These are phyloP conservation scores for Leccinellum albellum DNA, from an alignment of 768 basidiomycete species.

Conservation along the genomic window DNA sequence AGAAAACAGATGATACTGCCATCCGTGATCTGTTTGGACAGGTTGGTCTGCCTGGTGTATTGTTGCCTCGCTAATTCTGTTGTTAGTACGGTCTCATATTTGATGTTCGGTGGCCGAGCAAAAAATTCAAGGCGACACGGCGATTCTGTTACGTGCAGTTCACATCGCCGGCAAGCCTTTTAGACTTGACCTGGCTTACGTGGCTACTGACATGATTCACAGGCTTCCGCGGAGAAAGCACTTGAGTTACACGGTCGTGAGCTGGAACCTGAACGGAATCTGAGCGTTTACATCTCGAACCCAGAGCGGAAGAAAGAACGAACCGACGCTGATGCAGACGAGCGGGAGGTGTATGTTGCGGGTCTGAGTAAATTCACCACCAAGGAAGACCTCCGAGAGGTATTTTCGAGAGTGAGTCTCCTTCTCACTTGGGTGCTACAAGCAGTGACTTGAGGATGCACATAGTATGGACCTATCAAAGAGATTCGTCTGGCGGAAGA, in stretches of 20 bases:
- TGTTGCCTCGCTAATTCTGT: constrained; percentile 1
- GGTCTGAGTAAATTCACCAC: constrained; percentile 77
- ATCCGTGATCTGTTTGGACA: constrained; percentile 75
- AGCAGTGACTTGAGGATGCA: constrained; percentile 1
- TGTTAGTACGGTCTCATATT: constrained; percentile 83
- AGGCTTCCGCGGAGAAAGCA: constrained; percentile 70
- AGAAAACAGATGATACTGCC: constrained; percentile 69
- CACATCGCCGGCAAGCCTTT: constrained; percentile 65
- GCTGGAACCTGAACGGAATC: constrained; percentile 58
- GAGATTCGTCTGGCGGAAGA: constrained; percentile 77
- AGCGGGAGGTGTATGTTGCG: constrained; percentile 83
- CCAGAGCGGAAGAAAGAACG: constrained; percentile 86
- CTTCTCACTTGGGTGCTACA: background rate
- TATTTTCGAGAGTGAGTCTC: constrained; percentile 69
- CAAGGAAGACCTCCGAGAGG: constrained; percentile 69
- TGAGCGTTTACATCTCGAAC: constrained; percentile 86
- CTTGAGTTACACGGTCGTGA: constrained; percentile 78
- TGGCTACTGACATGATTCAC: background rate
- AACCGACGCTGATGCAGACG: constrained; percentile 83
- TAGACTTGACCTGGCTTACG: background rate
- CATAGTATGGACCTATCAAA: constrained; percentile 78
- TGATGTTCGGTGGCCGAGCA: constrained; percentile 97
- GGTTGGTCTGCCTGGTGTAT: constrained; percentile 39
- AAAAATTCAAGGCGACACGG: constrained; percentile 87
- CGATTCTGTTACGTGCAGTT: constrained; percentile 96